Percentiles rank a stretch among this genome's conserved stretches.
Conservation (phyloP, 2,329 filamentous ascomycete species). For the Colletotrichum chrysophilum region DNA sequence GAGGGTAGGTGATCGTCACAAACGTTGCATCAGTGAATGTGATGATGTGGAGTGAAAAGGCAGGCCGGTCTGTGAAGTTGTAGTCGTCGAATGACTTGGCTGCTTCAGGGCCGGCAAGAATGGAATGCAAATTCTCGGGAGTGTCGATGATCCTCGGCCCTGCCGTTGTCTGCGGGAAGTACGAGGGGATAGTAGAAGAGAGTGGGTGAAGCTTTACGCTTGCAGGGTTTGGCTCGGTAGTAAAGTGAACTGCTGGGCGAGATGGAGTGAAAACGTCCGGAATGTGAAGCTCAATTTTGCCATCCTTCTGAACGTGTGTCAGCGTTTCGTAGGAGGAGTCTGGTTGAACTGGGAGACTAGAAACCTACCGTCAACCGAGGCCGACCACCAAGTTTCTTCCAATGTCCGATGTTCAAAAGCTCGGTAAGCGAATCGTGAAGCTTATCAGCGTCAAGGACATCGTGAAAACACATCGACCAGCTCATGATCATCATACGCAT, state of each 20-base stretch:
- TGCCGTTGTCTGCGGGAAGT: background rate
- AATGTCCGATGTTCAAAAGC: slow-evolving; percentile 46
- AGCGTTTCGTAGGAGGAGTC: background rate
- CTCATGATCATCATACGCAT: slow-evolving; percentile 32
- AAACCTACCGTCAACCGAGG: slow-evolving; percentile 39
- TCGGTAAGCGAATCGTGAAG: slow-evolving; percentile 38
- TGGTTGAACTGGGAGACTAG: background rate
- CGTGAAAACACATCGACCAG: slow-evolving; percentile 47
- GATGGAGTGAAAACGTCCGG: background rate
- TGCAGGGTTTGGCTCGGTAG: background rate
- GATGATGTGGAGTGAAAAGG: slow-evolving; percentile 51
- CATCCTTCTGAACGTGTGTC: background rate
- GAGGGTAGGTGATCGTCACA: slow-evolving; percentile 49
- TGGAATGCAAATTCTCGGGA: slow-evolving; percentile 2
- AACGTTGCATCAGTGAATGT: slow-evolving; percentile 56
- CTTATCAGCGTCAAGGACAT: slow-evolving; percentile 47
- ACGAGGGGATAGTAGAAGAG: slow-evolving; percentile 6
- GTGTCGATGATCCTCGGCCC: background rate
- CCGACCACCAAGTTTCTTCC: slow-evolving; percentile 51
- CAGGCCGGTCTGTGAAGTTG: slow-evolving; percentile 45
- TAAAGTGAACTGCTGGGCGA: slow-evolving; percentile 12
- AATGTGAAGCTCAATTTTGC: slow-evolving; percentile 10
- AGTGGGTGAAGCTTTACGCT: background rate
- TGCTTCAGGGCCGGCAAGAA: slow-evolving; percentile 19
- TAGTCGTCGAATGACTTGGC: slow-evolving; percentile 40